Evolutionary conservation across 805 yeast genomes (phyloP), one percentile per base, ranked within the genome.

Genomic region (Zygosaccharomyces kombuchaensis): DNA sequence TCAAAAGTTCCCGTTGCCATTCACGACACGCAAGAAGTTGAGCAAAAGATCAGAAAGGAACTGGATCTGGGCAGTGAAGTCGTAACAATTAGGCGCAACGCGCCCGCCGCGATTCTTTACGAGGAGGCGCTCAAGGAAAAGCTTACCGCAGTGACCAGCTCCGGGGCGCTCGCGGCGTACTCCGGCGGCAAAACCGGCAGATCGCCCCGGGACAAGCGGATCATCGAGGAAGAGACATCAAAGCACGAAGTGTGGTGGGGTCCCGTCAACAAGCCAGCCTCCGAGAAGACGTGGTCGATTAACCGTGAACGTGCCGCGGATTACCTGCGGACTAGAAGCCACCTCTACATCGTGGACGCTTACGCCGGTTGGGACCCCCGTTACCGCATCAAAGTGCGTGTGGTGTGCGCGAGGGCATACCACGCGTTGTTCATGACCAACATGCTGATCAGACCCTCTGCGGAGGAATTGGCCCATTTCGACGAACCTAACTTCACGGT

Each of bases 361-460:
- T 91, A 70, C 67, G 99, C 98, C 39, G 99, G 99, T 56, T 91
- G 99, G 99, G 99, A 91, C 69, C 96, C 97, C 64, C 82, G 87
- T 64, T 91, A 91, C 81, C 81, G 98, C 74, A 80, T 90, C 68
- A 91, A 91, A 76, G 95, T 90, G 48, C 81, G 98, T 72, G 83
- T 90, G 54, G 91, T 90, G 45, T 90, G 97, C 75, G 97, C 98
- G 50, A 83, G 99, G 70, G 98, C 99, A 46, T 91, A 91, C 77
- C 99, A 91, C 66, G 98, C 98, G 16, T 73, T 91, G 59, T 91
- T 91, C 76, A 91, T 91, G 99, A 84, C 95, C 64, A 91, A 91
- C 69, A 91, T 91, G 99, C 75, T 91, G 73, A 93, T 91, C 69
- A 83, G 89, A 70, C 99, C 99, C 56, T 84, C 96, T 23, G 80